A percentile compares a stretch with the other conserved stretches of the same genome.
Conservation (phyloP, 1,284 basidiomycete genomes). For the Leccinum fallax region DNA sequence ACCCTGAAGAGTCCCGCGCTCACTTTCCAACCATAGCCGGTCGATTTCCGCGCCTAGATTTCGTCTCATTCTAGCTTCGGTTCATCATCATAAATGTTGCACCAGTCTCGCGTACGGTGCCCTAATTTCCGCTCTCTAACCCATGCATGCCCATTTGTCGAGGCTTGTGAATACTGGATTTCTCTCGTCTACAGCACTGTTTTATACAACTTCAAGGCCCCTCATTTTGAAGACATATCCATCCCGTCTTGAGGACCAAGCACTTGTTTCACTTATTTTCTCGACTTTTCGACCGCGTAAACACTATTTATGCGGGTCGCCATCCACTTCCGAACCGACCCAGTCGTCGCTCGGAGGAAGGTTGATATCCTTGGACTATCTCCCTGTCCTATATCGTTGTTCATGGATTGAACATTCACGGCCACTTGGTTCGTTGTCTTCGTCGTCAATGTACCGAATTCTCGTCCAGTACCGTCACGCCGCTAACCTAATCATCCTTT, state of each 20-base stretch:
- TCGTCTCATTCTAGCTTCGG: conserved; percentile 17
- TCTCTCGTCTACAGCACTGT: conserved; percentile 31
- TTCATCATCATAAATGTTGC: conserved; percentile 34
- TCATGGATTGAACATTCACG: conserved; percentile 42
- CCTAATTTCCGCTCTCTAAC: conserved; percentile 41
- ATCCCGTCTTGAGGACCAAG: conserved; percentile 53
- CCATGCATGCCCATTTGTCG: conserved; percentile 35
- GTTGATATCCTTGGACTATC: conserved; percentile 39
- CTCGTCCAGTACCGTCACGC: conserved; percentile 35
- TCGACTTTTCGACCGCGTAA: conserved; percentile 38
- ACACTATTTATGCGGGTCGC: conserved; percentile 37
- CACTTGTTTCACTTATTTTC: conserved; percentile 31
- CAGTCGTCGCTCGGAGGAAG: conserved; percentile 27
- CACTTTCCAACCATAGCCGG: conserved; percentile 16
- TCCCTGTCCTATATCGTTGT: conserved; percentile 33
- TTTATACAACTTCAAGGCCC: conserved; percentile 37
- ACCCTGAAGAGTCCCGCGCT: conserved; percentile 39
- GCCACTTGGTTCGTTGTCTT: conserved; percentile 29
- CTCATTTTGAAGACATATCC: conserved; percentile 59
- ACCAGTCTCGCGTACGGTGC: conserved; percentile 27
- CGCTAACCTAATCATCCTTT: conserved; percentile 39
- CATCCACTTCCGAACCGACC: conserved; percentile 20
- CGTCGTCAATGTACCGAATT: conserved; percentile 38
- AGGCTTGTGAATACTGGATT: conserved; percentile 41
- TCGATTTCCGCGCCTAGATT: conserved; percentile 31